Evolutionary conservation across 2,329 filamentous ascomycete species (phyloP), one percentile per base, ranked within the genome.

Genomic region (Talaromyces piceae): DNA sequence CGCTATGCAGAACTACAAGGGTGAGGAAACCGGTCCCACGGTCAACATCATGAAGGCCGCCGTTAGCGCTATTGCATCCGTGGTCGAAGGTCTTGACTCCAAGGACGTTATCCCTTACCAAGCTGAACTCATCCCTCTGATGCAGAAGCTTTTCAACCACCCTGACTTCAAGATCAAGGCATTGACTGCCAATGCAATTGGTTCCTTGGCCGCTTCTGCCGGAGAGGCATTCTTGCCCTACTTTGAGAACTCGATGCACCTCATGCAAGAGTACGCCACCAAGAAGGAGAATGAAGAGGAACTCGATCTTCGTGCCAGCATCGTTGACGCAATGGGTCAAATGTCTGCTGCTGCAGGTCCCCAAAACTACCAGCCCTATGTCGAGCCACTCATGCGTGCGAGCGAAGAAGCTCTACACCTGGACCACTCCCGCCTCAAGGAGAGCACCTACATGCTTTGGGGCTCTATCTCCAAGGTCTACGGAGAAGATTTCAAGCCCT

Each of bases 371-470:
- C 84, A 95, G 74, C 88, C 87, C 12, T 97, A 91, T 65, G 91
- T 97, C 30, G 78, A 87, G 64, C 88, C 89, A 39, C 78, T 97
- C 53, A 95, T 98, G 87, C 80, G 85, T 62, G 86, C 91, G 12
- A 95, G 88, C 59, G 91, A 96, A 71, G 91, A 96, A 70, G 91
- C 87, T 50, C 79, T 97, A 2, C 78, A 86, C 60, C 83, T 98
- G 2, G 91, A 89, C 61, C 91, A 96, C 73, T 87, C 91, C 39
- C 82, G 91, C 52, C 82, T 97, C 47, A 88, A 90, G 70, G 93
- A 98, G 76, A 96, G 90, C 56, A 95, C 89, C 67, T 98, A 95
- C 73, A 94, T 97, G 56, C 79, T 98, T 50, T 98, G 93, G 91
- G 90, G 88, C 58, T 89, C 88, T 37, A 83, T 98, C 66, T 87